Base-by-base conservation (phyloP, 2,329 filamentous ascomycete genomes). In the Fusarium ramigenum region DNA sequence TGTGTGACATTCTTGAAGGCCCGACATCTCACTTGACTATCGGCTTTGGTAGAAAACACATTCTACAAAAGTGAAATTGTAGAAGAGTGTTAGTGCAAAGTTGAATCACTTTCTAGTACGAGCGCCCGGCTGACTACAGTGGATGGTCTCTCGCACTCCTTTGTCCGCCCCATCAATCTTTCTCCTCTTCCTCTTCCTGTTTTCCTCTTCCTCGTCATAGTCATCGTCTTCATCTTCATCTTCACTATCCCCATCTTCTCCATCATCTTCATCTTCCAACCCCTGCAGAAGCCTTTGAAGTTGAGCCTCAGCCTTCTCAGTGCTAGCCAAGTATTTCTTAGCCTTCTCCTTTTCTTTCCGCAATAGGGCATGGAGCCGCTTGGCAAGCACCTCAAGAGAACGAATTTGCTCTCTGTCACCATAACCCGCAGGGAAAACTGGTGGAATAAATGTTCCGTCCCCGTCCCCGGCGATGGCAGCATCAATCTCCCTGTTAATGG, bases 1-100 rank as follows among this genome's bases (percentile, higher is more conserved):
- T 21, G 9, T 4, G 3, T 5, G 9, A n/a, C 25, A n/a, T 8
- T 30, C 3, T 5, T 30, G 9, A 5, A 30, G 14, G 14, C 4
- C 4, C 0, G 3, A 30, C 7, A 5, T 5, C 11, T 28, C 10
- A 8, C 14, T 3, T 16, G 2, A 11, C 14, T 4, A 11, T 30
- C 3, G 6, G 12, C 8, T 9, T 12, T 32, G 7, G 3, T 5
- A 3, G 3, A 9, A 14, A 18, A 1, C 21, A 18, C 15, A 6
- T 18, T 14, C 4, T 23, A 14, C 3, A 32, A 7, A 10, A 18
- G 7, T 0, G 7, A 4, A 3, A 16, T 1, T 3, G 16, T 18
- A 4, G 12, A 6, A 2, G 10, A 14, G 7, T 18, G 3, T n/a
- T 5, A 21, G 5, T 9, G 15, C 21, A 32, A 14, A 12, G 1